Conservation (phyloP, 805 yeast species). For the Wickerhamiella musiphila region DNA sequence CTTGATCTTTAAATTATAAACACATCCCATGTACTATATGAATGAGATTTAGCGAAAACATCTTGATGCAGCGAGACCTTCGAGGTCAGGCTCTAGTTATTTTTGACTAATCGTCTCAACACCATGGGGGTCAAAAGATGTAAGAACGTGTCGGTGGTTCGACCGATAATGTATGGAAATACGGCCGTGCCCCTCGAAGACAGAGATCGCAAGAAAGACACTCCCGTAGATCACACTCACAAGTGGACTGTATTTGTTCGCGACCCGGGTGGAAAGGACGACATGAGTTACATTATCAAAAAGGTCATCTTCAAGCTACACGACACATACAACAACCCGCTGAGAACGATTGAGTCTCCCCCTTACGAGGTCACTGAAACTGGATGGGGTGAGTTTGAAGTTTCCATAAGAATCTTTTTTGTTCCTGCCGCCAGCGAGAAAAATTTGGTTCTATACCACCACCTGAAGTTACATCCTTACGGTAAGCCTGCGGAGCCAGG, state of each 20-base stretch:
- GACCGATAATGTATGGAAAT: constrained; percentile 74
- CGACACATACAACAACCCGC: constrained; percentile 78
- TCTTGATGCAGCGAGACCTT: too few species aligned
- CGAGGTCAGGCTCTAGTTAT: too few species aligned
- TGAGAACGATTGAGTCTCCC: constrained; percentile 73
- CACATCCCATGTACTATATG: too few species aligned
- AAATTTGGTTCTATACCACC: constrained; percentile 72
- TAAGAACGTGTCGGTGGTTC: constrained; percentile 46
- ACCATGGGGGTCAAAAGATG: constrained; percentile 8
- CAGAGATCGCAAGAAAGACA: constrained; percentile 33
- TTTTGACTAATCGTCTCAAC: neutral
- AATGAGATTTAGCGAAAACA: too few species aligned
- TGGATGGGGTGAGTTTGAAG: constrained; percentile 99
- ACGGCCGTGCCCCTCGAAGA: constrained; percentile 50
- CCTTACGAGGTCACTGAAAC: constrained; percentile 94
- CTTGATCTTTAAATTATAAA: constrained; percentile 1
- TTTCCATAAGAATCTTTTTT: constrained; percentile 72
- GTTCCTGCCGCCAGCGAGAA: constrained; percentile 79
- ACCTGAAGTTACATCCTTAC: constrained; percentile 80
- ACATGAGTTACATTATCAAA: constrained; percentile 63
- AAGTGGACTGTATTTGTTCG: constrained; percentile 84
- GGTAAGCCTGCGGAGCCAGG: constrained; percentile 18
- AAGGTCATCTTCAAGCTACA: constrained; percentile 89
- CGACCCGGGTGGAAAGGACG: constrained; percentile 59
- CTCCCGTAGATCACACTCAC: constrained; percentile 86